These are phyloP conservation scores for Gynochthodes officinalis DNA, from an alignment of 257 asterid genomes.

Conservation along the genomic window DNA sequence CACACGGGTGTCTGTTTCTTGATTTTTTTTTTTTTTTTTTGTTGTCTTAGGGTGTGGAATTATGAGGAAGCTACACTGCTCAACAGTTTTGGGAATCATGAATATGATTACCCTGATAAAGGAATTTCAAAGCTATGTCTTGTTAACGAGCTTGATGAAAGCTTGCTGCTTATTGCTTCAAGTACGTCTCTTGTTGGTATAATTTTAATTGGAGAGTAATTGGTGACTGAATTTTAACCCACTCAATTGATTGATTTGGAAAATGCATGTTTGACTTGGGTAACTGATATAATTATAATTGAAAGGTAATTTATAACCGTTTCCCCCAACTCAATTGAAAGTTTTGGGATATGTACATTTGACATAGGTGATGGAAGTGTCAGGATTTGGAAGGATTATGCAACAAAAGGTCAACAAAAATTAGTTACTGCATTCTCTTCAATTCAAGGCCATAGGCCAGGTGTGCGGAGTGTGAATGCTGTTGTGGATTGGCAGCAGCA, in stretches of 20 bases:
- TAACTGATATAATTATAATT: slow-evolving; percentile 31
- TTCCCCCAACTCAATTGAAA: slow-evolving; percentile 10
- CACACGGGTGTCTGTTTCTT: neutral
- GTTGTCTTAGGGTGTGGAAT: slow-evolving; percentile 37
- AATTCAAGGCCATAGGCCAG: slow-evolving; percentile 84
- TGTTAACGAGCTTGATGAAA: slow-evolving; percentile 84
- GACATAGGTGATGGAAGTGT: slow-evolving; percentile 80
- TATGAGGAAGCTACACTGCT: slow-evolving; percentile 83
- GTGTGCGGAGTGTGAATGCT: slow-evolving; percentile 80
- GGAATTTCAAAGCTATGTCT: slow-evolving; percentile 94
- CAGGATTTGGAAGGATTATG: slow-evolving; percentile 92
- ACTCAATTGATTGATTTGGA: slow-evolving; percentile 11
- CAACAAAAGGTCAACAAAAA: slow-evolving; percentile 65
- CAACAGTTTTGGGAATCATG: slow-evolving; percentile 85
- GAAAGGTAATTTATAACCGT: neutral
- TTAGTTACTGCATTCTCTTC: slow-evolving; percentile 89
- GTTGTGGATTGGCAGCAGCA: slow-evolving; percentile 99
- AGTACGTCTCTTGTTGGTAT: slow-evolving; percentile 43
- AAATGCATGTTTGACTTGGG: slow-evolving; percentile 31
- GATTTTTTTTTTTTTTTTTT: slow-evolving; percentile 5
- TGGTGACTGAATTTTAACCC: slow-evolving; percentile 1
- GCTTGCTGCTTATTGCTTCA: slow-evolving; percentile 98
- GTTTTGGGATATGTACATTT: slow-evolving; percentile 10
- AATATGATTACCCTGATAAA: slow-evolving; percentile 77
- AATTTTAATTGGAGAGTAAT: slow-evolving; percentile 12